These are phyloP conservation scores for Aschersonia sp. DNA, from an alignment of 2,329 filamentous ascomycete species.

Conservation along the genomic window DNA sequence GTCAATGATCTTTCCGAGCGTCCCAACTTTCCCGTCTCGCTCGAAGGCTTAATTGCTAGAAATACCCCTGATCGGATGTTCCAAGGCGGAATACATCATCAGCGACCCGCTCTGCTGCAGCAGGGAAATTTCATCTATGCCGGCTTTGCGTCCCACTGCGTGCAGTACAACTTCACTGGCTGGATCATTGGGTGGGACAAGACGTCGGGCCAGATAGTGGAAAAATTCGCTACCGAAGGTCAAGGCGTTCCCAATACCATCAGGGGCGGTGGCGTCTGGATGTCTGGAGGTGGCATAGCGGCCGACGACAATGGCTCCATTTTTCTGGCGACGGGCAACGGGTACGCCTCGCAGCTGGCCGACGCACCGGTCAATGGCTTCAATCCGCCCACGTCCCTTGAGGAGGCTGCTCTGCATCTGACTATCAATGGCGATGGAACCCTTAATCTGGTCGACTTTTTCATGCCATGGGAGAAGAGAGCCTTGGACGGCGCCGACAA, in stretches of 20 bases:
- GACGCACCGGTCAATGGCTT: constrained; percentile 23
- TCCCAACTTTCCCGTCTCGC: constrained; percentile 29
- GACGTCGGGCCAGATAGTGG: constrained; percentile 20
- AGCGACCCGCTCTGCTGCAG: constrained; percentile 32
- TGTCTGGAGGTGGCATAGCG: constrained; percentile 23
- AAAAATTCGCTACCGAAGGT: constrained; percentile 25
- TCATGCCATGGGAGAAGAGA: constrained; percentile 38
- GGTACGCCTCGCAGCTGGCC: constrained; percentile 23
- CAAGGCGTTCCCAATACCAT: constrained; percentile 21
- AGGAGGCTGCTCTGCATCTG: constrained; percentile 30
- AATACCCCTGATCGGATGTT: constrained; percentile 35
- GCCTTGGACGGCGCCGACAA: constrained; percentile 33
- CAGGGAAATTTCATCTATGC: constrained; percentile 33
- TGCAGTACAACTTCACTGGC: constrained; percentile 40
- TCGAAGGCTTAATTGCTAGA: constrained; percentile 29
- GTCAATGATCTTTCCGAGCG: constrained; percentile 21
- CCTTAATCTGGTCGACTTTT: constrained; percentile 33
- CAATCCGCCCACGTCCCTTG: constrained; percentile 23
- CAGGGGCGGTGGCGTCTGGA: constrained; percentile 28
- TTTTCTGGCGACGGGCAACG: constrained; percentile 24
- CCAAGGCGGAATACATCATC: constrained; percentile 34
- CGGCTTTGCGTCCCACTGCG: constrained; percentile 40
- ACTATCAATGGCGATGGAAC: constrained; percentile 24
- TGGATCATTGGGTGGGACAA: constrained; percentile 35
- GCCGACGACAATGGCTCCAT: constrained; percentile 24